Conservation (phyloP, 768 basidiomycete species). For the Mycena galopus region DNA sequence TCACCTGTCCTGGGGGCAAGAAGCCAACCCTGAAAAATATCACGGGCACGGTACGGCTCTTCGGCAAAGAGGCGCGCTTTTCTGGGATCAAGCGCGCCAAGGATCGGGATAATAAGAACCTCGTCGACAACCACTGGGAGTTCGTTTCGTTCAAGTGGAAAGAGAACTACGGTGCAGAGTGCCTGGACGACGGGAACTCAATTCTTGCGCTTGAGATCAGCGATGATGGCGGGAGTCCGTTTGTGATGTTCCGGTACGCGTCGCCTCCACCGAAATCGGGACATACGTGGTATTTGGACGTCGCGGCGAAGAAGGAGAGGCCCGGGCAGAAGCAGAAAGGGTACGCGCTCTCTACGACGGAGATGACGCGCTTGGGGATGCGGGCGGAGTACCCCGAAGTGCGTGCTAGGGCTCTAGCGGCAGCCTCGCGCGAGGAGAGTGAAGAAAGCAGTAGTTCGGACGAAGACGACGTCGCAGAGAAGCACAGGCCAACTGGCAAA, state of each 20-base stretch:
- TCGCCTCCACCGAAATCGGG: slow-evolving; percentile 16
- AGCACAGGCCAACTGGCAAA: slow-evolving; percentile 17
- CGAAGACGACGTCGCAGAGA: slow-evolving; percentile 7
- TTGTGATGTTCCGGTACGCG: slow-evolving; percentile 35
- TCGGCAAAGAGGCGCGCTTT: slow-evolving; percentile 34
- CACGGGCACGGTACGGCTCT: slow-evolving; percentile 28
- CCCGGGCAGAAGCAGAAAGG: not conserved
- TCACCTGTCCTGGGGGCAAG: slow-evolving; percentile 30
- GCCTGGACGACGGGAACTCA: slow-evolving; percentile 28
- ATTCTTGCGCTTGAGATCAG: slow-evolving; percentile 29
- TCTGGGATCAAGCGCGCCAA: slow-evolving; percentile 34
- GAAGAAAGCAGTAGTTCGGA: slow-evolving; percentile 25
- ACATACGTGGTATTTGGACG: slow-evolving; percentile 31
- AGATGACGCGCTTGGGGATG: slow-evolving; percentile 33
- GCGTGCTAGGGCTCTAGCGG: slow-evolving; percentile 21
- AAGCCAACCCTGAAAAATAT: slow-evolving; percentile 37
- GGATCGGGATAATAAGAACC: slow-evolving; percentile 22
- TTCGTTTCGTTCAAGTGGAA: slow-evolving; percentile 35
- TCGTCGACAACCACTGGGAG: slow-evolving; percentile 33
- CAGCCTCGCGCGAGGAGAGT: slow-evolving; percentile 16
- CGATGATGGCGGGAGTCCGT: slow-evolving; percentile 30
- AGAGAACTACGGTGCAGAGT: slow-evolving; percentile 25
- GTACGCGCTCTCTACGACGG: slow-evolving; percentile 22
- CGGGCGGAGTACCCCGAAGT: slow-evolving; percentile 31
- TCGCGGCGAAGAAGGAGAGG: slow-evolving; percentile 35